phyloP scores from a whole-genome alignment of 2,329 filamentous ascomycete genomes.

The Orbilia javanica region DNA sequence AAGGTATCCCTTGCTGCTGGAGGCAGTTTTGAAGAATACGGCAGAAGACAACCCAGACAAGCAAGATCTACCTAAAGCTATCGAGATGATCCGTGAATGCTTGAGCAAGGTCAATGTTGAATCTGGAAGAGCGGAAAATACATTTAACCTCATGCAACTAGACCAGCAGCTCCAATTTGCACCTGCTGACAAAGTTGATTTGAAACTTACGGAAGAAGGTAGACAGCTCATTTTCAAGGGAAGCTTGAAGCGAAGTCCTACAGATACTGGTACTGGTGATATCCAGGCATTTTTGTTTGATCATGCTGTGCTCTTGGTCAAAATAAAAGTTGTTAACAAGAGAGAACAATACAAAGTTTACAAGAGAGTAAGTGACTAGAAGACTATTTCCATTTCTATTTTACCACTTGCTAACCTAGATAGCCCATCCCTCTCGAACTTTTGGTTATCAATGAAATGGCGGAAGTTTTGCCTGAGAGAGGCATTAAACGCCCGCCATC shows the following conservation, averaged over 20 bases:
- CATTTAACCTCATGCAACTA: conserved; percentile 92
- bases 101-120: conserved; percentile 90
- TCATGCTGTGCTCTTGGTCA: conserved; percentile 90
- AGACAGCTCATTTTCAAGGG: conserved; percentile 95
- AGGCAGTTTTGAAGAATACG: conserved; percentile 92
- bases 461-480: conserved; percentile 88
- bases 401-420: conserved; percentile 14
- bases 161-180: conserved; percentile 93
- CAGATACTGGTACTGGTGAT: conserved; percentile 69
- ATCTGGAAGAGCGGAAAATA: conserved; percentile 96
- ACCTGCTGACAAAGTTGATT: conserved; percentile 88
- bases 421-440: conserved; percentile 93
- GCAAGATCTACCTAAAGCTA: conserved; percentile 89
- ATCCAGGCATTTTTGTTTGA: conserved; percentile 97
- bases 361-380: conserved; percentile 71
- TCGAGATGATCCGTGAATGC: conserved; percentile 87
- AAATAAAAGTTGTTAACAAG: conserved; percentile 92
- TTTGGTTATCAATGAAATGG: conserved; percentile 95
- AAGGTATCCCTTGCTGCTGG: conserved; percentile 89
- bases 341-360: conserved; percentile 95
- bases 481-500: conserved; percentile 88
- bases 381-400: not conserved
- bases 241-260: conserved; percentile 89
- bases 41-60: conserved; percentile 90
- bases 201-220: conserved; percentile 93